Conservation (phyloP, 73 alveolate species). For the Stentor roeselii region DNA sequence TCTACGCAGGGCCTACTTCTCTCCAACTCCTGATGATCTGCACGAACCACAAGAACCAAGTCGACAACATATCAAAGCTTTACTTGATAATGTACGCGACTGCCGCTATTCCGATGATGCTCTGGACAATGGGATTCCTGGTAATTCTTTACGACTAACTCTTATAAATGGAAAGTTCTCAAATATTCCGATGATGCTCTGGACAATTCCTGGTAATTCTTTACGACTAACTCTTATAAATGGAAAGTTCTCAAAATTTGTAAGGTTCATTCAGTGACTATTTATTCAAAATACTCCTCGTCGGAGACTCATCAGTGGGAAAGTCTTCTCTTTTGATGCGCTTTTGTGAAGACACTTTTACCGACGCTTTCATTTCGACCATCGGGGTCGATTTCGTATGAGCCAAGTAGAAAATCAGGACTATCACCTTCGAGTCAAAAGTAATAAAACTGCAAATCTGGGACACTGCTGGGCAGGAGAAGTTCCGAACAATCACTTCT, state of each 20-base stretch:
- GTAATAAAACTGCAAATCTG: not conserved
- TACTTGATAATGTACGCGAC: not conserved
- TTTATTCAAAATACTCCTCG: slow-evolving; percentile 49
- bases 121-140: not conserved
- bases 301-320: slow-evolving; percentile 57
- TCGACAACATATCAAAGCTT: not conserved
- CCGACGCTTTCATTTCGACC: slow-evolving; percentile 80
- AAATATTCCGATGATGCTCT: too few relatives aligned
- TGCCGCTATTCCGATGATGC: not conserved
- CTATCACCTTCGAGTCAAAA: not conserved
- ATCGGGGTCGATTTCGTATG: slow-evolving; percentile 81
- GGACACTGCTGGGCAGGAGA: not conserved
- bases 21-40: not conserved
- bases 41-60: not conserved
- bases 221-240: not conserved
- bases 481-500: not conserved
- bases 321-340: slow-evolving; percentile 51
- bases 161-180: too few relatives aligned
- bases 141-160: not conserved
- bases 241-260: not conserved
- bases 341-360: slow-evolving; percentile 65
- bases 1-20: not conserved
- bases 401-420: slow-evolving; percentile 36
- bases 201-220: too few relatives aligned
- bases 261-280: slow-evolving; percentile 28